Percentiles rank a stretch among this genome's conserved stretches.
phyloP scores from a whole-genome alignment of 805 yeast species.

The Grigorovia transvaalensis region DNA sequence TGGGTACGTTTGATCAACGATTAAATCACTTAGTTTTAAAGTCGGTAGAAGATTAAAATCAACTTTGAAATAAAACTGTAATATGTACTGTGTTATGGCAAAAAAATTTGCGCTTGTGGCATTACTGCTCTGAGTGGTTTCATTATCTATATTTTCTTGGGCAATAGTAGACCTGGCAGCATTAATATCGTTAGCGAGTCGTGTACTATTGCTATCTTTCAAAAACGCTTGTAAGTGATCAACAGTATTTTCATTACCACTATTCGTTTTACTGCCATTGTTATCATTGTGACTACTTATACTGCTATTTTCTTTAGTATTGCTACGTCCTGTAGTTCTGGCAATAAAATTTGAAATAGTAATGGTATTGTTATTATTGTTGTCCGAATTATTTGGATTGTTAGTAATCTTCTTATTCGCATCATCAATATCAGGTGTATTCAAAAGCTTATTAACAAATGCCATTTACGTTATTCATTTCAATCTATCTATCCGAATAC shows the following conservation, averaged over 20 bases:
- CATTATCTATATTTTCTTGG: not conserved
- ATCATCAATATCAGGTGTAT: not conserved
- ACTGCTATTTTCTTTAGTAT: not conserved
- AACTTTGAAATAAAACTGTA: slow-evolving; percentile 25
- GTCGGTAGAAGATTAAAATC: slow-evolving; percentile 10
- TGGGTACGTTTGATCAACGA: slow-evolving; percentile 29
- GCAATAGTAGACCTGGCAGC: not conserved
- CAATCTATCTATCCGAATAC: not conserved
- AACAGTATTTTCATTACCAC: not conserved
- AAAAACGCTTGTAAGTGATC: slow-evolving; percentile 9
- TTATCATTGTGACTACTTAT: not conserved
- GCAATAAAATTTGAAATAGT: not conserved
- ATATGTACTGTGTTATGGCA: slow-evolving; percentile 23
- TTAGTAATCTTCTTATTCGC: not conserved
- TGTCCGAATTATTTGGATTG: not conserved
- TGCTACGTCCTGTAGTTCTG: not conserved
- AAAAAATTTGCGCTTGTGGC: slow-evolving; percentile 18
- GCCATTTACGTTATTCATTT: not conserved
- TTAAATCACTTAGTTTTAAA: slow-evolving; percentile 21
- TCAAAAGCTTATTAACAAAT: not conserved
- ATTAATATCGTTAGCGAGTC: slow-evolving; percentile 7
- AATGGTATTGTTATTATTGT: not conserved
- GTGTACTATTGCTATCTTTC: not conserved
- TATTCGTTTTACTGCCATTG: not conserved
- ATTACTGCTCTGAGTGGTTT: not conserved